Conservation (phyloP, 1,284 basidiomycete species). For the Cystobasidium pallidum region DNA sequence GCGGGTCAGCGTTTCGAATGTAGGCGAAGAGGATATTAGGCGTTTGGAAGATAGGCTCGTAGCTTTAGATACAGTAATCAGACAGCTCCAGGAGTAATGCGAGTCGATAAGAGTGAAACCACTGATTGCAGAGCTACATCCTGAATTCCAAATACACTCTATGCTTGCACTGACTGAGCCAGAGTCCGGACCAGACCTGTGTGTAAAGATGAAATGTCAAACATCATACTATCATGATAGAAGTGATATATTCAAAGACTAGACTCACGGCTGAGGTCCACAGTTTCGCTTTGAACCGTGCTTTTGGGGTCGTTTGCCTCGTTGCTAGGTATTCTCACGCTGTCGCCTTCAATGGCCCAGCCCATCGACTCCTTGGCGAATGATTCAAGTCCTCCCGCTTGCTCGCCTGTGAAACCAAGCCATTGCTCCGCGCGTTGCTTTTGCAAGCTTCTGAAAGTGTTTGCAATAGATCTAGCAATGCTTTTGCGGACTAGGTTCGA, state of each 20-base stretch:
- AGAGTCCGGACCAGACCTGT: constrained; percentile 38
- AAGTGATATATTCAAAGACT: background rate
- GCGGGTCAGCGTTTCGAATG: constrained; percentile 36
- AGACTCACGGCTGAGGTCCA: constrained; percentile 39
- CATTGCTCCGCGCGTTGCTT: constrained; percentile 29
- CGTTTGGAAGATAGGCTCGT: constrained; percentile 24
- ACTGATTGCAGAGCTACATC: constrained; percentile 24
- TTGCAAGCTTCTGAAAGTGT: constrained; percentile 28
- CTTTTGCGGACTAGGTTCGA: constrained; percentile 29
- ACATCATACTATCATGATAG: background rate
- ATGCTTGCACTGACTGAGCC: constrained; percentile 32
- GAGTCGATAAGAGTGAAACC: background rate
- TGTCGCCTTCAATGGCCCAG: constrained; percentile 34
- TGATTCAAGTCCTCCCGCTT: constrained; percentile 19
- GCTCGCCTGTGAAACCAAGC: constrained; percentile 25
- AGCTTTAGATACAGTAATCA: constrained; percentile 16
- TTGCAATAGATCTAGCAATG: constrained; percentile 24
- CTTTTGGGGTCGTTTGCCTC: constrained; percentile 43
- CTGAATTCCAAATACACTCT: constrained; percentile 8
- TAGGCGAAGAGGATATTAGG: constrained; percentile 20
- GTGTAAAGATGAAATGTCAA: background rate
- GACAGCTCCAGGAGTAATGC: background rate
- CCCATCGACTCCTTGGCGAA: constrained; percentile 19
- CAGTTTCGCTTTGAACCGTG: constrained; percentile 41
- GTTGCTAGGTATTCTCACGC: constrained; percentile 39